Evolutionary conservation across 108 stramenopile genomes (phyloP), one percentile per base, ranked within the genome.

Genomic region (Nitzschia putrida): DNA sequence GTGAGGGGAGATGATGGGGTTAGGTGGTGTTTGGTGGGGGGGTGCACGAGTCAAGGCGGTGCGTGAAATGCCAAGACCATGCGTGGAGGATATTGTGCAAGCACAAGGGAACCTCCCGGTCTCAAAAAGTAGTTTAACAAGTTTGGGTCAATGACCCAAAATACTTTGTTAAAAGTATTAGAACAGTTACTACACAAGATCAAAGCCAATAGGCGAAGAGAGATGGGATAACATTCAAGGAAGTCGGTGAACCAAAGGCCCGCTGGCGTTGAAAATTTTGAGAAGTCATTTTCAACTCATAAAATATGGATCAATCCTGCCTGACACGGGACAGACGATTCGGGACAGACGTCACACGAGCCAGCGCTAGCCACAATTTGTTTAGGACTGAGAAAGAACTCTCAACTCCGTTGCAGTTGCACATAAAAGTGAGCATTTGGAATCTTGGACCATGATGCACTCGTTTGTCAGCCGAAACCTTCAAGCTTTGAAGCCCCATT

Each of bases 31-130:
- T n/a, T n/a, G n/a, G n/a, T n/a, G 72, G 82, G 85, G 83, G 76
- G 68, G 68, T 85, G 82, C 73, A 85, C 84, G 73, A 78, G 76
- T 83, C 83, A 74, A 80, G 85, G 88, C 85, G 85, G 83, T 83
- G 83, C 77, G 88, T 88, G 88, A 88, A 88, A 86, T 88, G 85
- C 85, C 83, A 77, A 85, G 83, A 88, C 88, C 88, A 88, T 88
- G 77, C 88, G 83, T 79, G 88, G 72, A 64, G 57, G 80, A 79
- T 73, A 55, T 82, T 76, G 61, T 67, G 88, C 87, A 88, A 88
- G 88, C 88, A 67, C 61, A 76, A 84, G 81, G 61, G 85, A 75
- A 80, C 69, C 72, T 54, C 74, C 82, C 54, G 54, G 68, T 76
- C 61, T 66, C 81, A 87, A 87, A 87, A 81, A 87, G 71, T 87